These are phyloP conservation scores for Ophiocordyceps camponoti-leonardi DNA, from an alignment of 2,329 filamentous ascomycete species.

Conservation along the genomic window DNA sequence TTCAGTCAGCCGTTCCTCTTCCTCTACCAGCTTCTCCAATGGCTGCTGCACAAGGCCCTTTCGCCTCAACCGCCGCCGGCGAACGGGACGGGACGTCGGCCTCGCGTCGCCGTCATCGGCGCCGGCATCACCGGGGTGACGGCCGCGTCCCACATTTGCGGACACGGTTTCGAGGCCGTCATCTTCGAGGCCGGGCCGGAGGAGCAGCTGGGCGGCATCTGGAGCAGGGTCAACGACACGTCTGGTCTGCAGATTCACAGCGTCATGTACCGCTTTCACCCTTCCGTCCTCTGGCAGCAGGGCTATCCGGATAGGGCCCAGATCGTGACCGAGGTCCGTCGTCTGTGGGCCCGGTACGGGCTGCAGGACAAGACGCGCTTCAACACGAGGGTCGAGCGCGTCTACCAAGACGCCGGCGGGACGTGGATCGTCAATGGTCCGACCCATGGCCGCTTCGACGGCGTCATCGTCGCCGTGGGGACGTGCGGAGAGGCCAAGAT, in stretches of 20 bases:
- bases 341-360: constrained; percentile 60
- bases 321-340: constrained; percentile 54
- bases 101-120: constrained; percentile 52
- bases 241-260: constrained; percentile 72
- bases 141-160: constrained; percentile 65
- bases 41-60: constrained; percentile 43
- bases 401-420: constrained; percentile 50
- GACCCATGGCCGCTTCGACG: constrained; percentile 57
- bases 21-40: constrained; percentile 49
- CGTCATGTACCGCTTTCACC: constrained; percentile 78
- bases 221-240: constrained; percentile 69
- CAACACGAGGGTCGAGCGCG: constrained; percentile 48
- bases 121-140: constrained; percentile 61
- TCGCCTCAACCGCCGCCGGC: constrained; percentile 52
- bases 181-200: constrained; percentile 59
- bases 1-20: constrained; percentile 40
- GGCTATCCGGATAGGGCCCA: constrained; percentile 67
- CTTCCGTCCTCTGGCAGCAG: constrained; percentile 53
- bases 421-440: constrained; percentile 65
- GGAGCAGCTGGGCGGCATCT: constrained; percentile 59
- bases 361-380: constrained; percentile 57
- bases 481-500: constrained; percentile 68
- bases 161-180: constrained; percentile 68
- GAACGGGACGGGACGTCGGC: constrained; percentile 35
- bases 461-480: constrained; percentile 61